Conservation (phyloP, 306 rosid species). For the Potentilla sterilis region DNA sequence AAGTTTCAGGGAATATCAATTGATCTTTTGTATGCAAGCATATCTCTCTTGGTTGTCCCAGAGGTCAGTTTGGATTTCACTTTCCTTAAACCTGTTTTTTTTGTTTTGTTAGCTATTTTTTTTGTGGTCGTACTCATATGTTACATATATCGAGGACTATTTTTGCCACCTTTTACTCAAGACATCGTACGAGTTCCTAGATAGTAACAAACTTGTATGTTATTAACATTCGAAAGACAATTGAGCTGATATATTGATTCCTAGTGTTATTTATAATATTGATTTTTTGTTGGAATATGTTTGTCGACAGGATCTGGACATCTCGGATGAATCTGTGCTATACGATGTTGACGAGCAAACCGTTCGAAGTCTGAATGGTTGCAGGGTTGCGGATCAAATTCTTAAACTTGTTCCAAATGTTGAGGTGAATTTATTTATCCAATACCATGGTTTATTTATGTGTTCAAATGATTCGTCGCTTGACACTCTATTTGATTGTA, state of each 20-base stretch:
- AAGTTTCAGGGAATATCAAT: constrained; percentile 86
- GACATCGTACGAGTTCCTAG: background rate
- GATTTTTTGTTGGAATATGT: constrained; percentile 26
- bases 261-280: constrained; percentile 19
- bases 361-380: constrained; percentile 93
- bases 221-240: constrained; percentile 4
- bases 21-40: constrained; percentile 90
- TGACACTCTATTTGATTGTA: constrained; percentile 40
- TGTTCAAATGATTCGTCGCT: constrained; percentile 31
- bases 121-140: background rate
- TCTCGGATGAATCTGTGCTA: constrained; percentile 70
- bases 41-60: constrained; percentile 86
- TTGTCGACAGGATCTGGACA: constrained; percentile 74
- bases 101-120: background rate
- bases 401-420: constrained; percentile 92
- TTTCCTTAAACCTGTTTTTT: background rate
- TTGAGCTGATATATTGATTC: constrained; percentile 19
- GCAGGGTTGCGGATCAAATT: constrained; percentile 98
- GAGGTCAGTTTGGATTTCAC: constrained; percentile 51
- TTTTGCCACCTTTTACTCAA: background rate
- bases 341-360: constrained; percentile 80
- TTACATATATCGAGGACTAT: background rate
- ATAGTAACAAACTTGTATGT: background rate
- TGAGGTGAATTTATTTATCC: constrained; percentile 57
- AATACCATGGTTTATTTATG: constrained; percentile 18